These are phyloP conservation scores for Aspergillus hiratsukae DNA, from an alignment of 2,329 filamentous ascomycete genomes.

Conservation along the genomic window DNA sequence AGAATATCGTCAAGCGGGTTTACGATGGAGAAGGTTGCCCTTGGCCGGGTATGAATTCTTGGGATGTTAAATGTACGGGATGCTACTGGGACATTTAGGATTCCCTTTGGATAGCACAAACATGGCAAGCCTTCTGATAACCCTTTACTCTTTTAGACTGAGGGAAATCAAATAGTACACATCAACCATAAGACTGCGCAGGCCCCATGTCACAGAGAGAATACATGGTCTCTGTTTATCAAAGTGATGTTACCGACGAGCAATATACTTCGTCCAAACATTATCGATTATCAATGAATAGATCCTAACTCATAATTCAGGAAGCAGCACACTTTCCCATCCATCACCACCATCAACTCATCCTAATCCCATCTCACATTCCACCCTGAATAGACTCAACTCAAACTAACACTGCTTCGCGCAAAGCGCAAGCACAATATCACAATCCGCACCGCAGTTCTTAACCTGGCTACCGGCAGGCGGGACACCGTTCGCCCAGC, in stretches of 20 bases:
- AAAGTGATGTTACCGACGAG: not conserved
- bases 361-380: not conserved
- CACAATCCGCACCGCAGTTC: constrained; percentile 21
- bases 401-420: constrained; percentile 19
- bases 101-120: too few relatives aligned
- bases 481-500: constrained; percentile 28
- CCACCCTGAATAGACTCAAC: not conserved
- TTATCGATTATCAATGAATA: not conserved
- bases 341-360: not conserved
- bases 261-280: not conserved
- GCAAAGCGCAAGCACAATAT: constrained; percentile 30
- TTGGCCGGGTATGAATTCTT: not conserved
- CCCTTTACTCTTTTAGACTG: not conserved
- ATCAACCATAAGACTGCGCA: too few relatives aligned
- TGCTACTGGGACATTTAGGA: too few relatives aligned
- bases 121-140: too few relatives aligned
- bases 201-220: not conserved
- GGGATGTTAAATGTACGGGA: not conserved
- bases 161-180: too few relatives aligned
- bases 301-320: not conserved
- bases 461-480: constrained; percentile 29
- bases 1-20: constrained; percentile 17
- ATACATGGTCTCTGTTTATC: not conserved
- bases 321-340: not conserved
- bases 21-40: constrained; percentile 8